Percentiles rank a stretch among this genome's conserved stretches.
Evolutionary conservation across 768 basidiomycete species (phyloP).

Genomic region (Pseudohyphozyma bogoriensis): DNA sequence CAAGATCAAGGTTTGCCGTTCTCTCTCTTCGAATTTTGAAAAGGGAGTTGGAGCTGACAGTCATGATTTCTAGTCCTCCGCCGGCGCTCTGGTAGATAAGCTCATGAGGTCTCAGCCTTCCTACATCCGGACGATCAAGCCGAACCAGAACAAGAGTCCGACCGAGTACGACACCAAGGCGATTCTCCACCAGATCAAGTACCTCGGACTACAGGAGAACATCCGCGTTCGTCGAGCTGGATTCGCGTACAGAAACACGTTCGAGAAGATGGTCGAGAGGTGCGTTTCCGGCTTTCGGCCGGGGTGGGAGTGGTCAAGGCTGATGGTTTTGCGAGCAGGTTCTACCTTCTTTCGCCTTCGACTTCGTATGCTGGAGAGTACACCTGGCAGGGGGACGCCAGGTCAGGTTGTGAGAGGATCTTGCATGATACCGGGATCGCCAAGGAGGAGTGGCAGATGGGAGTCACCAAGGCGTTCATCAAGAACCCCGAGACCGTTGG

Average conservation of each 20-base stretch:
- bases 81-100: conserved; percentile 90
- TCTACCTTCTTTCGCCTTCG: conserved; percentile 85
- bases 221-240: conserved; percentile 94
- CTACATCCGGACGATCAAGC: conserved; percentile 98
- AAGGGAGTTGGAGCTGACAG: not conserved
- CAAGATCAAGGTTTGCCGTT: conserved; percentile 67
- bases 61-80: conserved; percentile 54
- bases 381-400: conserved; percentile 83
- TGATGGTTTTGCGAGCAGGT: conserved; percentile 39
- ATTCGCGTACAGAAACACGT: conserved; percentile 95
- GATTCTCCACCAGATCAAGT: conserved; percentile 97
- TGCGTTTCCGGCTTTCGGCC: conserved; percentile 30
- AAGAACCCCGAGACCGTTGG: conserved; percentile 83
- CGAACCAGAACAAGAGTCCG: conserved; percentile 84
- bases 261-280: conserved; percentile 97
- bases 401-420: conserved; percentile 85
- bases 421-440: conserved; percentile 90
- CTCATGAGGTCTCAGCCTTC: conserved; percentile 94
- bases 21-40: not conserved
- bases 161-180: conserved; percentile 90
- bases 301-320: not conserved
- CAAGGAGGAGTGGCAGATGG: conserved; percentile 99
- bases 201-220: conserved; percentile 95
- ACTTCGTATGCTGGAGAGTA: conserved; percentile 99
- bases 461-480: conserved; percentile 95